Base-by-base conservation (phyloP, 2,329 filamentous ascomycete genomes). In the Aureobasidium sp. region DNA sequence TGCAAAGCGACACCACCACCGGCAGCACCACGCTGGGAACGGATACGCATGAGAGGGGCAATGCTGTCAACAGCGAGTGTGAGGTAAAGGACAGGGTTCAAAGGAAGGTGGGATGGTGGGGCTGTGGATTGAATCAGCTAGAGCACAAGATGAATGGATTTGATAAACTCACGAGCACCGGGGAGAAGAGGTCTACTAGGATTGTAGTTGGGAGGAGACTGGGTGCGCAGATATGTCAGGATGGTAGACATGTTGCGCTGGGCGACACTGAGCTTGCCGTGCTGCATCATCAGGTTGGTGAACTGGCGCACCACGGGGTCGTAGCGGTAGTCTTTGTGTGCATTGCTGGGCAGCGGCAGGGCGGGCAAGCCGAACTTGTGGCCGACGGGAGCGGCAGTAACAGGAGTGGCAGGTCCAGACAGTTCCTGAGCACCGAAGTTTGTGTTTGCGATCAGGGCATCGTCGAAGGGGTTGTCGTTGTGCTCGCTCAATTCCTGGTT, bases 51-150 rank as follows among this genome's bases (percentile, higher is more conserved):
- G 16, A 99, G 82, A 10, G 94, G 94, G 1, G 92, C 90, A 29
- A 99, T 88, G 10, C 90, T 95, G 80, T 99, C 94, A 69, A 99
- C 86, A 36, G 92, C 91, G 36, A 95, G 82, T 13, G 88, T 90
- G 51, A 99, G 86, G 78, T 97, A 99, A 60, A 90, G 83, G 60
- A 95, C 82, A 1, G 94, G 94, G 75, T 97, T 90, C 36, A 96
- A 84, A 3, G 94, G 91, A 10, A 99, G 87, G 68, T 93, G 87
- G 4, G 82, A 79, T 29, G 89, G 80, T 1, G 91, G 89, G 1
- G 92, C 90, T 64, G 70, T 49, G 13, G 25, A 21, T 16, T 8
- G 11, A 36, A 29, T 60, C 49, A 64, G 59, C 41, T 36, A 8
- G 36, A 14, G 45, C 5, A 21, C 41, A 27, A 10, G 11, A n/a